Conservation (phyloP, 495 filamentous ascomycete genomes). For the Arthonia radiata region DNA sequence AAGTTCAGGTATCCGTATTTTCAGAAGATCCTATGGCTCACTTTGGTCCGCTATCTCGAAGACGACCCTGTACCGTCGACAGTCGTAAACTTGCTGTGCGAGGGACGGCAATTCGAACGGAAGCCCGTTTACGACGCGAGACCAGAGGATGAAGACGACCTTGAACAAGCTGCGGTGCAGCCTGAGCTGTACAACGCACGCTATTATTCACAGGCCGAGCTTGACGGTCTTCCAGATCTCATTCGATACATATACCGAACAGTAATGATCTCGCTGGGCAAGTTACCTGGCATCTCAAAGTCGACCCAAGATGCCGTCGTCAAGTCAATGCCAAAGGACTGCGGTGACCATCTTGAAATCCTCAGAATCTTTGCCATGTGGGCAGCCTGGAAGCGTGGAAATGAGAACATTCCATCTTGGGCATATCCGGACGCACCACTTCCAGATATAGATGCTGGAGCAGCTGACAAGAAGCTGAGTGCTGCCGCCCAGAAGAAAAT, state of each 20-base stretch:
- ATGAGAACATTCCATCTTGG: constrained; percentile 42
- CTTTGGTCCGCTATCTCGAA: constrained; percentile 38
- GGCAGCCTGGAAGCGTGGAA: constrained; percentile 51
- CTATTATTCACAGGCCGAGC: constrained; percentile 42
- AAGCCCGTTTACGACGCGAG: too few species aligned
- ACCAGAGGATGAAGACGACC: constrained; percentile 32
- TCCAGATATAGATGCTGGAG: constrained; percentile 7
- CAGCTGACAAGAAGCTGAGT: constrained; percentile 13
- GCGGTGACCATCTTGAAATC: constrained; percentile 34
- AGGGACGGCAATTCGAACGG: constrained; percentile 30
- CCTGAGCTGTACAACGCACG: constrained; percentile 29
- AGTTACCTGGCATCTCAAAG: constrained; percentile 30
- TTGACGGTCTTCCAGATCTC: constrained; percentile 40
- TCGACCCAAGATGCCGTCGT: constrained; percentile 33
- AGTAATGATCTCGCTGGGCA: constrained; percentile 39
- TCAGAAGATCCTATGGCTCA: constrained; percentile 53
- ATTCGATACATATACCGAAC: constrained; percentile 40
- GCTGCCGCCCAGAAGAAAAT: constrained; percentile 11
- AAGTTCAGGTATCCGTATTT: constrained; percentile 53
- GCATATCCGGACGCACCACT: constrained; percentile 18
- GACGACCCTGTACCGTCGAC: constrained; percentile 37
- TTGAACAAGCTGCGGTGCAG: constrained; percentile 19
- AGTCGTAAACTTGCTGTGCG: constrained; percentile 29
- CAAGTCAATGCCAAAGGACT: constrained; percentile 36
- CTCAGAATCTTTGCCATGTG: constrained; percentile 41